Evolutionary conservation across 2,329 filamentous ascomycete genomes (phyloP), one percentile per base, ranked within the genome.

Genomic region (Pseudopyricularia cyperi): DNA sequence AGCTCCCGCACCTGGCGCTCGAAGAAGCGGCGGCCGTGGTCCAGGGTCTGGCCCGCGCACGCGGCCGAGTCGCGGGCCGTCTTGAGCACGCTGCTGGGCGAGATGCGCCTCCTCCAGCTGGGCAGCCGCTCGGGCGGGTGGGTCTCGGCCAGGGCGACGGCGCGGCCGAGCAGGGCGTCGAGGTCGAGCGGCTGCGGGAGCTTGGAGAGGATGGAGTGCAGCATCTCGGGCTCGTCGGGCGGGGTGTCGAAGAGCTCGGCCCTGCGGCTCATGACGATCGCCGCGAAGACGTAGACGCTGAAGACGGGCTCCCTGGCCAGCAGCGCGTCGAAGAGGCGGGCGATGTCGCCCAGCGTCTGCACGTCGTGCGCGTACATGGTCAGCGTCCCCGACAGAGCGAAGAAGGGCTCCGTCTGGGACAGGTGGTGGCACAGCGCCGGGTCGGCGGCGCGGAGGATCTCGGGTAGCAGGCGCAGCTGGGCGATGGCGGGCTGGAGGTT

Each of bases 351-450:
- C 64, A 95, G 96, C 42, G 85, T 82, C 66, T 93, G 84, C 55
- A 98, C 89, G 65, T 97, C 91, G 68, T 98, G 93, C 17, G 93
- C 89, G 66, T 96, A 98, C 72, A 98, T 83, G 33, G 94, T 98
- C 44, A 98, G 76, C 0, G 89, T 95, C 48, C 89, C 89, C n/a
- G 88, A 83, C 5, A 98, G 75, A 4, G 93, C 93, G 66, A 95
- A 98, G 66, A 90, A 96, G 1, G 93, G 91, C 62, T 90, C 82
- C 15, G 83, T 85, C 24, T 75, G 76, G 1, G 83, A 80, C n/a
- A 96, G 73, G 68, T 95, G 91, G 7, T 67, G 71, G 64, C 80
- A 85, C 24, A 98, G 74, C 44, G 74, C 71, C 4, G 82, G 78
- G 65, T 96, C 89, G 24, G 82, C 84, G 34, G 74, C 75, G 56